A percentile compares a stretch with the other conserved stretches of the same genome.
These are phyloP conservation scores for Pestalotiopsis sp. DNA, from an alignment of 2,329 filamentous ascomycete genomes.

Conservation along the genomic window DNA sequence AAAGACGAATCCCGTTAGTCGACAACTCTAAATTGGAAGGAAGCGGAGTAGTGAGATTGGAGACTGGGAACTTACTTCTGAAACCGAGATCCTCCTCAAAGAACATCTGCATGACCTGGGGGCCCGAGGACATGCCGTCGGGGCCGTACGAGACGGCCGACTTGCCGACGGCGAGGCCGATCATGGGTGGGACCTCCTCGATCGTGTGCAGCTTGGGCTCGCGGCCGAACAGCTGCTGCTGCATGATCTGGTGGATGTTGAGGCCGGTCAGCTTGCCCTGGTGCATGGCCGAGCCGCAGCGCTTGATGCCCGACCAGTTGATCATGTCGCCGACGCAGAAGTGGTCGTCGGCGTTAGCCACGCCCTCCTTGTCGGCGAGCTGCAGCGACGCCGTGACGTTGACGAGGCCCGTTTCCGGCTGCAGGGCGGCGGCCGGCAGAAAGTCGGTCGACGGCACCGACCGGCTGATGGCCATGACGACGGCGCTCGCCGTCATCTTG, in stretches of 20 bases:
- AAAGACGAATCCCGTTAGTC: slow-evolving; percentile 14
- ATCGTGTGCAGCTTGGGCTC: slow-evolving; percentile 52
- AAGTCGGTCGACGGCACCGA: slow-evolving; percentile 64
- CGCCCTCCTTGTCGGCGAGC: slow-evolving; percentile 38
- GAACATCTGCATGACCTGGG: slow-evolving; percentile 63
- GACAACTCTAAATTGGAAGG: not conserved
- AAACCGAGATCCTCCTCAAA: slow-evolving; percentile 72
- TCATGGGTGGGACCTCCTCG: slow-evolving; percentile 62
- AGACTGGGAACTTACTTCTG: slow-evolving; percentile 47
- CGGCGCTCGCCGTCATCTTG: slow-evolving; percentile 62
- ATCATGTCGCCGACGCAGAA: slow-evolving; percentile 72
- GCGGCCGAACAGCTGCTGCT: slow-evolving; percentile 40
- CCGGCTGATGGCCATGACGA: slow-evolving; percentile 71
- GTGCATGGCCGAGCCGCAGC: slow-evolving; percentile 75
- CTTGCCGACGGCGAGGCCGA: slow-evolving; percentile 72
- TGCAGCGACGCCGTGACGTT: slow-evolving; percentile 60
- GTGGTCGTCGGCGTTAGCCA: slow-evolving; percentile 62
- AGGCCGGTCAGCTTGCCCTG: slow-evolving; percentile 67
- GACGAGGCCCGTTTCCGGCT: slow-evolving; percentile 65
- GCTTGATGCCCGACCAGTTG: slow-evolving; percentile 78
- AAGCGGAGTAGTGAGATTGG: not conserved
- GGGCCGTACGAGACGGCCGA: slow-evolving; percentile 67
- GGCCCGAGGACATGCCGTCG: slow-evolving; percentile 60
- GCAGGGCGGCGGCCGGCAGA: slow-evolving; percentile 58
- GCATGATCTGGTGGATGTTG: slow-evolving; percentile 69